phyloP scores from a whole-genome alignment of 202 grass and related monocot genomes.

The Panicum hallii region DNA sequence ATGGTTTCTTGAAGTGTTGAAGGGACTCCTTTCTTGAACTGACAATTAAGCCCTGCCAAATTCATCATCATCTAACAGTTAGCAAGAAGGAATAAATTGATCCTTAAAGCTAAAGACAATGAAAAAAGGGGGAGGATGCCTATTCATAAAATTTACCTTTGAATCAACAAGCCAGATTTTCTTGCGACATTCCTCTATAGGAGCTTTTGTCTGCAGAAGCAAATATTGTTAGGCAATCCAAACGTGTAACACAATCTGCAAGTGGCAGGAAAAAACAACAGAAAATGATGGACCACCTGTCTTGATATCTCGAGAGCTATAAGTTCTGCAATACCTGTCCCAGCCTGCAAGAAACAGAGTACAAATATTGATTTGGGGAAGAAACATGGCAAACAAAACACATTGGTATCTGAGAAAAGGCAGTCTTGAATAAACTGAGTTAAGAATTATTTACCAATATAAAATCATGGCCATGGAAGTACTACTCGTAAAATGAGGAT shows the following conservation, averaged over 20 bases:
- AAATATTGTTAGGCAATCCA: slow-evolving; percentile 30
- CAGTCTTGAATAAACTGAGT: background rate
- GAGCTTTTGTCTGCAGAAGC: slow-evolving; percentile 65
- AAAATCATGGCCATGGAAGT: slow-evolving; percentile 3
- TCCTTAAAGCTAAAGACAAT: slow-evolving; percentile 18
- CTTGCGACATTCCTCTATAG: slow-evolving; percentile 82
- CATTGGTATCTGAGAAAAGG: slow-evolving; percentile 6
- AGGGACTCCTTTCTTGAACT: slow-evolving; percentile 77
- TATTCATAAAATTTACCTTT: slow-evolving; percentile 58
- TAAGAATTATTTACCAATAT: background rate
- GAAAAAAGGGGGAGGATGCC: slow-evolving; percentile 1
- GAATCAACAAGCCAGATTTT: slow-evolving; percentile 99
- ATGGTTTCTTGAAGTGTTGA: slow-evolving; percentile 99
- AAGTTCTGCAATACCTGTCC: slow-evolving; percentile 96
- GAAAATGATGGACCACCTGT: slow-evolving; percentile 63
- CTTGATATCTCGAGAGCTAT: slow-evolving; percentile 98
- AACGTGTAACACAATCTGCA: slow-evolving; percentile 27
- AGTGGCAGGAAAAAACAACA: slow-evolving; percentile 4
- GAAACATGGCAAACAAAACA: slow-evolving; percentile 12
- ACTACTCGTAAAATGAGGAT: background rate
- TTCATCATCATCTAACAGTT: slow-evolving; percentile 41
- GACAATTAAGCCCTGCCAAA: slow-evolving; percentile 82
- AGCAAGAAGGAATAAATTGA: slow-evolving; percentile 8
- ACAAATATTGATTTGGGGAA: slow-evolving; percentile 31
- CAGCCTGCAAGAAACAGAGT: slow-evolving; percentile 70